Conservation (phyloP, 192 early-diverging fungal genomes). For the Phlyctochytrium bullatum region DNA sequence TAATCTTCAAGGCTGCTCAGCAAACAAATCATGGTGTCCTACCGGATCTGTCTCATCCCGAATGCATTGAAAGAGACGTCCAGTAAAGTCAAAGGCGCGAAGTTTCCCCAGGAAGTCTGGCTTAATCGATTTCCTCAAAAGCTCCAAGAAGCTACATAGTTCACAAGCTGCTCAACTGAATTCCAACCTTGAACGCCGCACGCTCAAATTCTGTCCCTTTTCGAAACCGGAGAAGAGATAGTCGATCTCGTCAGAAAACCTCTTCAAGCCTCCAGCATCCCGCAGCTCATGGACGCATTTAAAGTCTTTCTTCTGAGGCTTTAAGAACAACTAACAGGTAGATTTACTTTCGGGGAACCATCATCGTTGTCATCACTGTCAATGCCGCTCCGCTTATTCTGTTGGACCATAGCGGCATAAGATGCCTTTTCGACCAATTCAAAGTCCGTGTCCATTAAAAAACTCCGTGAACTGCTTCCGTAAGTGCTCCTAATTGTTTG, state of each 20-base stretch:
- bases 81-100: neutral
- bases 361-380: neutral
- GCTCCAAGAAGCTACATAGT: neutral
- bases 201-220: neutral
- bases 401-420: neutral
- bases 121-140: neutral
- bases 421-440: too few species aligned
- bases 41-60: constrained; percentile 1
- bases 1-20: neutral
- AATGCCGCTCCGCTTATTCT: neutral
- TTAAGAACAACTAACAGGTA: neutral
- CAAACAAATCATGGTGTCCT: neutral
- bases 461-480: too few species aligned
- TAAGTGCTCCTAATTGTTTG: too few species aligned
- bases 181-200: neutral
- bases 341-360: neutral
- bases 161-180: neutral
- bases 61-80: neutral
- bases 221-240: neutral
- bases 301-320: neutral
- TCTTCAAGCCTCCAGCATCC: neutral
- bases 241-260: constrained; percentile 1
- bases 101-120: neutral
- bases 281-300: neutral
- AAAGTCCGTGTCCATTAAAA: too few species aligned